Base-by-base conservation (phyloP, 495 filamentous ascomycete genomes). In the Hypoxylon subgilvum region DNA sequence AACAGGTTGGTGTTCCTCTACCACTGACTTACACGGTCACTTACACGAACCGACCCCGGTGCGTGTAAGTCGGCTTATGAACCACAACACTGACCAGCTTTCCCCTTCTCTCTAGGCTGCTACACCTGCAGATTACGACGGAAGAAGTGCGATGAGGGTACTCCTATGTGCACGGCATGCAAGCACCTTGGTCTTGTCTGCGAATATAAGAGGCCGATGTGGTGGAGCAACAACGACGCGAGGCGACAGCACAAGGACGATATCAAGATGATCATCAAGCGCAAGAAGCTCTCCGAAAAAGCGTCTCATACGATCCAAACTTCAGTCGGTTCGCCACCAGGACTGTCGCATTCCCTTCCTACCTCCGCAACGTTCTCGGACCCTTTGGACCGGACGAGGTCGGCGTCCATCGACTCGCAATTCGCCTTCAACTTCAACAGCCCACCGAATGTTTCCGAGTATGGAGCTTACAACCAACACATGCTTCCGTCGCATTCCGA, bases 121-220 rank as follows among this genome's bases (percentile, higher is more conserved):
- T 98, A 93, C 74, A 97, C 93, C 48, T 98, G 94, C 79, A 88
- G 94, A 66, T 74, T 98, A 57, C 86, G 94, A 69, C 76, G 94
- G 65, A 97, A 98, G 83, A 98, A 98, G 84, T 97, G 94, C 76
- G 93, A 98, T 69, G 94, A 98, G 74, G 88, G 86, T 47, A 88
- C 88, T 64, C 88, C 90, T 30, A 78, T 84, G 58, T 98, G 94
- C 78, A 84, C 83, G 43, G 91, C 93, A 42, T 98, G 94, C 83
- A 88, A 83, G 69, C 89, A 96, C 65, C 85, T 98, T 34, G 84
- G 86, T 7, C 81, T 98, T 17, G 77, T 77, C 54, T 98, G 94
- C 74, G 91, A 98, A 79, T 98, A 97, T 75, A 96, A 96, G 82
- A 80, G 92, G 68, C 93, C 94, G 8, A 83, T 89, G 71, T 98